Evolutionary conservation across 2,329 filamentous ascomycete species (phyloP).

Genomic region (Colletotrichum lupini): DNA sequence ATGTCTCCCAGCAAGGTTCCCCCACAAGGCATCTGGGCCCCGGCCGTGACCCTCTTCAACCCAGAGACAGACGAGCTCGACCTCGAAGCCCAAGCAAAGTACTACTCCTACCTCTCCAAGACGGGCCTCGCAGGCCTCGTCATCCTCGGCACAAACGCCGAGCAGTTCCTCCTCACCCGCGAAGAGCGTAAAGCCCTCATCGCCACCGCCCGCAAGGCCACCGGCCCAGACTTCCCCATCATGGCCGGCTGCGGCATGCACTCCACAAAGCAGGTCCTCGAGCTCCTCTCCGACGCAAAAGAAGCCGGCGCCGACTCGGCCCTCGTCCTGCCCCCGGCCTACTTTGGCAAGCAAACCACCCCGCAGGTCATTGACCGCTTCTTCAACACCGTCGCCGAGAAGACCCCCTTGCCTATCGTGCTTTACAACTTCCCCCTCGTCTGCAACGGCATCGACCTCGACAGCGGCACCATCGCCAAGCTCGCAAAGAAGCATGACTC

Average conservation of each 20-base stretch:
- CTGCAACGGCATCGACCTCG: slow-evolving; percentile 75
- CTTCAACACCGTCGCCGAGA: slow-evolving; percentile 66
- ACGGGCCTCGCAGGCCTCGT: slow-evolving; percentile 63
- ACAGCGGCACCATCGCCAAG: slow-evolving; percentile 68
- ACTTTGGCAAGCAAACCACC: slow-evolving; percentile 73
- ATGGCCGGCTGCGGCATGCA: slow-evolving; percentile 74
- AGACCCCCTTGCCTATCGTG: slow-evolving; percentile 66
- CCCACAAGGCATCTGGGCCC: slow-evolving; percentile 58
- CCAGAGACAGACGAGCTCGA: slow-evolving; percentile 59
- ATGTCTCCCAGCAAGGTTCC: slow-evolving; percentile 36
- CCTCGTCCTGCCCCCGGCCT: slow-evolving; percentile 71
- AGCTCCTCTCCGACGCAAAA: slow-evolving; percentile 68
- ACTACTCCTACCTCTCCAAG: slow-evolving; percentile 61
- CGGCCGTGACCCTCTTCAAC: slow-evolving; percentile 66
- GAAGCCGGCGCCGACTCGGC: slow-evolving; percentile 71
- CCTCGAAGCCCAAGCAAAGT: slow-evolving; percentile 58
- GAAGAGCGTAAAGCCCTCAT: slow-evolving; percentile 69
- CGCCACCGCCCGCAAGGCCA: slow-evolving; percentile 62
- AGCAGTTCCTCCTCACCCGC: slow-evolving; percentile 68
- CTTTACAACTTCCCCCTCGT: slow-evolving; percentile 78
- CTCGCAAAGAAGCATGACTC: slow-evolving; percentile 62
- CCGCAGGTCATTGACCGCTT: slow-evolving; percentile 68
- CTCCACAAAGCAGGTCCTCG: slow-evolving; percentile 71
- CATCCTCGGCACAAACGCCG: slow-evolving; percentile 66
- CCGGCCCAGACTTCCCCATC: slow-evolving; percentile 64